Evolutionary conservation across 2,329 filamentous ascomycete genomes (phyloP), one percentile per base, ranked within the genome.

Genomic region (Arthrobotrys musiformis): DNA sequence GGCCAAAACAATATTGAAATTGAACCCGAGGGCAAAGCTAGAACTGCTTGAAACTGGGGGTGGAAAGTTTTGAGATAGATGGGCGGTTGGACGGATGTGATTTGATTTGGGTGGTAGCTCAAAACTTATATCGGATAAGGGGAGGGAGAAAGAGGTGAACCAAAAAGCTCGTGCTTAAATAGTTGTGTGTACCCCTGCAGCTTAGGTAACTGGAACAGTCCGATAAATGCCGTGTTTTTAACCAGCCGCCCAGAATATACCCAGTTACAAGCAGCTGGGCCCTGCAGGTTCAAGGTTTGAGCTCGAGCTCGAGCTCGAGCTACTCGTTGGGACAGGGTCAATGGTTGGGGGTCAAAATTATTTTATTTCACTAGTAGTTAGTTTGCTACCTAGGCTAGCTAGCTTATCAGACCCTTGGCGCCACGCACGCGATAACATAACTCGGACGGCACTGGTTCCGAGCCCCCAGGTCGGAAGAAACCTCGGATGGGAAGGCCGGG

Each of bases 141-240:
- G 24, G 58, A 46, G 56, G 30, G 15, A 26, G 58, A 62, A 19
- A 35, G 24, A 62, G 33, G 30, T 40, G 33, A 58, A 40, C 40
- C 33, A 40, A 58, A 58, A 58, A 58, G 17, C 54, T 58, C 30
- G 33, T 15, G 28, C 26, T 69, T 69, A 69, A 60, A 69, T 69
- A 69, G 35, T 37, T 9, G 24, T 22, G 33, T 22, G 26, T 17
- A 33, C 52, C 64, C 64, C 56, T 56, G 54, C 40, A 33, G 64
- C 64, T 69, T 69, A 69, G 50, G 64, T 69, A 69, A 69, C 44
- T 40, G 33, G 9, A 58, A 17, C 54, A 26, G 30, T 26, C 54
- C 24, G 33, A 40, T 4, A 58, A 40, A 33, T 56, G 54, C 54
- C 30, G 33, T 40, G 50, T 26, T 37, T 58, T 37, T 58, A 58